Percentiles rank a stretch among this genome's conserved stretches.
Conservation (phyloP, 805 yeast species). For the Priceomyces haplophilus region DNA sequence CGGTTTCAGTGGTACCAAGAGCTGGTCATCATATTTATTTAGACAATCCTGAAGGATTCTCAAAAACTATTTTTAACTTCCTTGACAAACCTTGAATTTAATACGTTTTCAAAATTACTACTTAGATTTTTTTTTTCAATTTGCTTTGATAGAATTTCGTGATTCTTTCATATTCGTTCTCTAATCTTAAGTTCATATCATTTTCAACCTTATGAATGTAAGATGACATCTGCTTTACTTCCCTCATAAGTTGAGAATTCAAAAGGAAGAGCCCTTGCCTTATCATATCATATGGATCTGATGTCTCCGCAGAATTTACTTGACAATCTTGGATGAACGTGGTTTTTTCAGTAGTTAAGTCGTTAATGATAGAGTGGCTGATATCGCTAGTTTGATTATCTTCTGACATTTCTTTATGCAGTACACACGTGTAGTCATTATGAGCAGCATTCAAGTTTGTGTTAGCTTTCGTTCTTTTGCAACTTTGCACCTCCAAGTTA, state of each 20-base stretch:
- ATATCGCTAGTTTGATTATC: neutral
- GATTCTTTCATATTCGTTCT: constrained; percentile 12
- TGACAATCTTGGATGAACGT: constrained; percentile 3
- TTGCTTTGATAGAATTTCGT: too few relatives aligned
- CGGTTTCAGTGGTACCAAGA: constrained; percentile 31
- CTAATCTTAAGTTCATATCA: constrained; percentile 11
- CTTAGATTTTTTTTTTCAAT: neutral
- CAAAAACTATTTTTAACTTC: constrained; percentile 30
- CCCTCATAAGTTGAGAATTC: constrained; percentile 9
- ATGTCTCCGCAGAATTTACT: neutral
- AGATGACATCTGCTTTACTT: constrained; percentile 12
- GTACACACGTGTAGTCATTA: neutral
- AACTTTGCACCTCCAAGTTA: too few relatives aligned
- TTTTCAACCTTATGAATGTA: constrained; percentile 9
- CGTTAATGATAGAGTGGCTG: neutral
- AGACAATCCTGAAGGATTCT: constrained; percentile 44
- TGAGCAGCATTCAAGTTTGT: neutral
- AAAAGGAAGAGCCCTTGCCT: constrained; percentile 10
- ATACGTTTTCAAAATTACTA: constrained; percentile 6
- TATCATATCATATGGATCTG: constrained; percentile 8
- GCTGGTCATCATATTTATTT: constrained; percentile 58
- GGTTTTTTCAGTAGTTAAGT: constrained; percentile 5
- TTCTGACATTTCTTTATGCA: neutral
- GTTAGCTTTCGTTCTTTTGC: too few relatives aligned
- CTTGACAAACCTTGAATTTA: constrained; percentile 18